Evolutionary conservation across 108 stramenopile genomes (phyloP).

Genomic region (Fragilaria crotonensis): DNA sequence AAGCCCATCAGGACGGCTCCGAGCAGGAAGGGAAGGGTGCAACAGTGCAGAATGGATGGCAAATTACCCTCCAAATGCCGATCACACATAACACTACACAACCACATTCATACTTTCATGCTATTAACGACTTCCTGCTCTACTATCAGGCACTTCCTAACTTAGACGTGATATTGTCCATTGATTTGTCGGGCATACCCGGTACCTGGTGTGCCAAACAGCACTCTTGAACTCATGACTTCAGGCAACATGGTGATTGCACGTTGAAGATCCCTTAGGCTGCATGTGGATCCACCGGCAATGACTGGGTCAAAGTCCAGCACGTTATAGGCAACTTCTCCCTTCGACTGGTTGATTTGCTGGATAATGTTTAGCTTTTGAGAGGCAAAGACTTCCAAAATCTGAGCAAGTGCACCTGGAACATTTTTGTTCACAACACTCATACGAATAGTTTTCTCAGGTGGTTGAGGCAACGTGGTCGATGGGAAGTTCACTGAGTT

Average conservation of each 20-base stretch:
- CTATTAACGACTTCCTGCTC: no score
- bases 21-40: no score
- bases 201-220: slow-evolving; percentile 65
- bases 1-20: no score
- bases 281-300: slow-evolving; percentile 37
- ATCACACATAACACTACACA: no score
- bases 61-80: no score
- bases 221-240: slow-evolving; percentile 68
- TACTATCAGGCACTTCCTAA: no score
- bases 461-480: slow-evolving; percentile 46
- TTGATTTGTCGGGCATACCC: slow-evolving; percentile 88
- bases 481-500: slow-evolving; percentile 91
- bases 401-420: slow-evolving; percentile 80
- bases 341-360: slow-evolving; percentile 86
- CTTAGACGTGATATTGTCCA: slow-evolving; percentile 83
- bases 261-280: slow-evolving; percentile 81
- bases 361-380: slow-evolving; percentile 81
- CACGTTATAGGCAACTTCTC: slow-evolving; percentile 89
- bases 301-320: slow-evolving; percentile 72
- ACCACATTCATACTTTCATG: no score
- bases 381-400: slow-evolving; percentile 69
- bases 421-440: slow-evolving; percentile 84
- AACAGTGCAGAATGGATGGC: no score
- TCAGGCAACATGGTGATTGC: slow-evolving; percentile 83
- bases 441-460: slow-evolving; percentile 64